phyloP scores from a whole-genome alignment of 169 alveolate genomes.

The Blepharisma undulans region DNA sequence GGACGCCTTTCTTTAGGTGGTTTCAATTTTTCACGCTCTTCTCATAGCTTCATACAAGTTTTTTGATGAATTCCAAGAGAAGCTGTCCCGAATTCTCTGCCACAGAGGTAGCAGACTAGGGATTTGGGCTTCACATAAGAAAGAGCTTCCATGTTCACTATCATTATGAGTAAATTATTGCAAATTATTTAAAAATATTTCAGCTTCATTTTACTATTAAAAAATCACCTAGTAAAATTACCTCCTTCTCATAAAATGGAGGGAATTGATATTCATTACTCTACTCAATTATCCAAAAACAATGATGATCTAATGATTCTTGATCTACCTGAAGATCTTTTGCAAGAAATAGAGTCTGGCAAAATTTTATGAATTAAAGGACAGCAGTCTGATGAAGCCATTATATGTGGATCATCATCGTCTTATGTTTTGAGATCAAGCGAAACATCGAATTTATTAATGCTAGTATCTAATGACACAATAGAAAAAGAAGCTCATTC shows the following conservation, averaged over 20 bases:
- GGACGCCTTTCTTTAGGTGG: slow-evolving; percentile 62
- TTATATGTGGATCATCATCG: not conserved
- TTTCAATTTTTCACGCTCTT: slow-evolving; percentile 47
- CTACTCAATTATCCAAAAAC: not conserved
- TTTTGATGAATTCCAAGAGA: slow-evolving; percentile 69
- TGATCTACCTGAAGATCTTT: slow-evolving; percentile 30
- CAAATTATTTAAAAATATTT: too few species aligned
- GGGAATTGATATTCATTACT: not conserved
- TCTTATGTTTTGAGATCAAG: not conserved
- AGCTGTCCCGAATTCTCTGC: slow-evolving; percentile 68
- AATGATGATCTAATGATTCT: not conserved
- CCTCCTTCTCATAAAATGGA: not conserved
- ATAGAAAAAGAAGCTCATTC: not conserved
- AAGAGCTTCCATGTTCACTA: not conserved
- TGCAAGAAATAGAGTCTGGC: not conserved
- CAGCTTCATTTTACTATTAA: not conserved
- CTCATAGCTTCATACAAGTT: slow-evolving; percentile 67
- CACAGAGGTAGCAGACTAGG: slow-evolving; percentile 53
- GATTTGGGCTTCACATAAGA: slow-evolving; percentile 44
- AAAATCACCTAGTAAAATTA: not conserved
- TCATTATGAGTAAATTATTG: not conserved
- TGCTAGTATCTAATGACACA: not conserved
- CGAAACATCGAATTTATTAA: slow-evolving; percentile 3
- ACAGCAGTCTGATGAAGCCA: slow-evolving; percentile 4
- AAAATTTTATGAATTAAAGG: not conserved